Evolutionary conservation across 2,329 filamentous ascomycete genomes (phyloP), one percentile per base, ranked within the genome.

Genomic region (Verticillium klebahnii): DNA sequence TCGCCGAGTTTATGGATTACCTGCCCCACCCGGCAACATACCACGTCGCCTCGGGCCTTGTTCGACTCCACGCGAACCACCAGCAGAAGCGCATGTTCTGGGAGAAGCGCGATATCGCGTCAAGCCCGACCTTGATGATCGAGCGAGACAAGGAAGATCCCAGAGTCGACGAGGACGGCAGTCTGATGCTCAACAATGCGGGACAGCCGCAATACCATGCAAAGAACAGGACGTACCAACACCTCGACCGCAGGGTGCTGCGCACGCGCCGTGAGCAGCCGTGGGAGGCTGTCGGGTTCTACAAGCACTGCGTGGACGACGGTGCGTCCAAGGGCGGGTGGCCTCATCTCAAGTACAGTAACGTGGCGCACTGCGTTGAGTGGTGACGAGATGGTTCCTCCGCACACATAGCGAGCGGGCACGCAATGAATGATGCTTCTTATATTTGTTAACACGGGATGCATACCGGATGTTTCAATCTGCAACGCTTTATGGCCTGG

Each of bases 1-100:
- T 66, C 6, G 60, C 56, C 36, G 64, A 66, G 23, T 65, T 66
- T 37, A 32, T 58, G n/a, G 59, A 60, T 5, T 65, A 65, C 14
- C 29, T 65, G 29, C 60, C 61, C 4, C 45, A 61, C n/a, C 59
- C 63, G 3, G 55, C 60, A 3, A 63, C 60, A 9, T 66, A 66
- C 29, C 57, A 61, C 12, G 65, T 61, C 9, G 39, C 40, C 19
- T 58, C 50, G 5, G 64, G 64, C 4, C 61, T 62, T 11, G 63
- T 66, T 1, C 63, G 61, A 12, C 62, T 66, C 8, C 19, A 23
- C 25, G 40, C 36, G 2, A 60, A 60, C 17, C 19, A 37, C 23
- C 37, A 40, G 15, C 36, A 40, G 37, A 34, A 25, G 19, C 45
- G 54, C 29, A 62, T 52, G 57, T n/a, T 25, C 14, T 63, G 61